Percentiles rank a stretch among this genome's conserved stretches.
Conservation (phyloP, 495 filamentous ascomycete genomes). For the Neurospora sp. region DNA sequence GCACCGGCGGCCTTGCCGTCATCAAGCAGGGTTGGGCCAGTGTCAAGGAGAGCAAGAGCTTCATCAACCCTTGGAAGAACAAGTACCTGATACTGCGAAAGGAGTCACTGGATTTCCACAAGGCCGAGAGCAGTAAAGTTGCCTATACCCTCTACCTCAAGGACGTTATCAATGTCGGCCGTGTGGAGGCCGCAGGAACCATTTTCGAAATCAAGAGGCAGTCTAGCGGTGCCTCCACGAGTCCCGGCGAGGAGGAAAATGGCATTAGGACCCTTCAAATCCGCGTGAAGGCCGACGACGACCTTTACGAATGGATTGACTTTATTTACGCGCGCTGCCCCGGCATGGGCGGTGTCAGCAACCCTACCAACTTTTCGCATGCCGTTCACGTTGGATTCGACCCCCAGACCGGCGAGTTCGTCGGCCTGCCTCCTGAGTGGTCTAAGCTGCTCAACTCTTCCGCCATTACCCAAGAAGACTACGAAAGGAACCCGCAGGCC, state of each 20-base stretch:
- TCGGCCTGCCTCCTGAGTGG: slow-evolving; percentile 91
- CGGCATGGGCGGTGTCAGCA: slow-evolving; percentile 95
- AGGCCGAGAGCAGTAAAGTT: slow-evolving; percentile 74
- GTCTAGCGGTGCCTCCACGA: slow-evolving; percentile 48
- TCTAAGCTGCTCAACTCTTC: slow-evolving; percentile 89
- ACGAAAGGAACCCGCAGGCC: slow-evolving; percentile 94
- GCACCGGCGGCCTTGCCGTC: slow-evolving; percentile 52
- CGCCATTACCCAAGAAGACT: slow-evolving; percentile 95
- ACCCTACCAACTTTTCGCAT: slow-evolving; percentile 94
- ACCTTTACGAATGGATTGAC: slow-evolving; percentile 97
- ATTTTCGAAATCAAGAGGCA: slow-evolving; percentile 86
- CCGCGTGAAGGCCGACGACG: slow-evolving; percentile 85
- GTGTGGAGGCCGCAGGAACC: slow-evolving; percentile 77
- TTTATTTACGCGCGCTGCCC: slow-evolving; percentile 92
- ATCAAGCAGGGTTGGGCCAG: slow-evolving; percentile 77
- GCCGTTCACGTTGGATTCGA: slow-evolving; percentile 97
- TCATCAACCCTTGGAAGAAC: slow-evolving; percentile 74
- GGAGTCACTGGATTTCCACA: slow-evolving; percentile 81
- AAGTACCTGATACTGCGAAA: slow-evolving; percentile 83
- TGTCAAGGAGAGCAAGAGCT: slow-evolving; percentile 85
- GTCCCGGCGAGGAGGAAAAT: slow-evolving; percentile 58
- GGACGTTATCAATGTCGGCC: slow-evolving; percentile 73
- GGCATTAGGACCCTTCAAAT: slow-evolving; percentile 72
- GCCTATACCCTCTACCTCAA: slow-evolving; percentile 69
- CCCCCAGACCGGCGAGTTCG: slow-evolving; percentile 82